Evolutionary conservation across 345 rosid species (phyloP).

Genomic region (Nasturtium officinale): DNA sequence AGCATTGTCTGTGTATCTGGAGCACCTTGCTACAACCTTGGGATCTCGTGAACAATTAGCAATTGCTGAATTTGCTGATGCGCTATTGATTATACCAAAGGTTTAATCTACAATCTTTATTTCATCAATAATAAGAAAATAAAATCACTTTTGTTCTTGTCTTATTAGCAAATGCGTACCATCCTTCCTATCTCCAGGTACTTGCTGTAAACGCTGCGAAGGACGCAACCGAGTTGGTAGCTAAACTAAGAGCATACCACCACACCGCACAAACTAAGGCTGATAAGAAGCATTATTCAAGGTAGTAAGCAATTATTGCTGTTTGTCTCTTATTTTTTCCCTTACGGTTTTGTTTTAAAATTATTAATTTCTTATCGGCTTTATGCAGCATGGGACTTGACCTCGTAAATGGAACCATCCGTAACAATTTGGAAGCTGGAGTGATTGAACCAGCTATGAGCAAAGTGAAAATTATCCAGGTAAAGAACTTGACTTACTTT

Average conservation of each 20-base stretch:
- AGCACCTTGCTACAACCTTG: slow-evolving; percentile 87
- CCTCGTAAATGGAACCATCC: slow-evolving; percentile 73
- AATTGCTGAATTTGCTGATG: slow-evolving; percentile 94
- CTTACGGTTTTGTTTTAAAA: slow-evolving; percentile 2
- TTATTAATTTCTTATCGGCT: not conserved
- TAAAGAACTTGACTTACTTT: slow-evolving; percentile 24
- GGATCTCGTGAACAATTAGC: slow-evolving; percentile 96
- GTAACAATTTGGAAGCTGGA: slow-evolving; percentile 97
- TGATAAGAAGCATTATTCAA: slow-evolving; percentile 85
- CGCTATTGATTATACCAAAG: slow-evolving; percentile 87
- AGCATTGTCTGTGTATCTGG: slow-evolving; percentile 87
- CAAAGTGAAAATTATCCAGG: slow-evolving; percentile 99
- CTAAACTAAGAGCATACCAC: slow-evolving; percentile 92
- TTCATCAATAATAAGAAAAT: not conserved
- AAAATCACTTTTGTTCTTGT: not conserved
- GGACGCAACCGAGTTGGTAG: slow-evolving; percentile 95
- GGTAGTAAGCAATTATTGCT: slow-evolving; percentile 47
- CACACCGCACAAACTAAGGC: slow-evolving; percentile 95
- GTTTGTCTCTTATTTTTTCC: not conserved
- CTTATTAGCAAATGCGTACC: not conserved
- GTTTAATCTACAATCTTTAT: slow-evolving; percentile 40
- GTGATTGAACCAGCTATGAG: slow-evolving; percentile 99
- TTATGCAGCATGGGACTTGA: slow-evolving; percentile 92
- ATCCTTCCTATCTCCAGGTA: slow-evolving; percentile 50
- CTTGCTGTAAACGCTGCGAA: slow-evolving; percentile 97